Percentiles rank a stretch among this genome's conserved stretches.
Conservation (phyloP, 108 stramenopile genomes). For the Skeletonema potamos region DNA sequence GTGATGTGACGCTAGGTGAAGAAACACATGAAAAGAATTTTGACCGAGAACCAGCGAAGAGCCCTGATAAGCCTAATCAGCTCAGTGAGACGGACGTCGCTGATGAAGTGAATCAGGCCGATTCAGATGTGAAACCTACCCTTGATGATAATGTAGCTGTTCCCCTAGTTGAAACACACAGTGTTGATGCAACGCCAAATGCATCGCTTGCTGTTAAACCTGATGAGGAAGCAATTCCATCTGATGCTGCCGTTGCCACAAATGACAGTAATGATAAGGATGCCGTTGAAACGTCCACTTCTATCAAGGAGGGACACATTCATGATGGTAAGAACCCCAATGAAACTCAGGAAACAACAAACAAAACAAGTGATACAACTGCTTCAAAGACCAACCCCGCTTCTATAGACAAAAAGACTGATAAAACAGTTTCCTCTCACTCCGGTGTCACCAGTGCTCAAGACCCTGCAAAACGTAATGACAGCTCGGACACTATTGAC, state of each 20-base stretch:
- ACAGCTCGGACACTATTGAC: background rate
- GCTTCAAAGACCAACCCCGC: background rate
- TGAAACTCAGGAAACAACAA: background rate
- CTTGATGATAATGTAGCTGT: background rate
- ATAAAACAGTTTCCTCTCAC: background rate
- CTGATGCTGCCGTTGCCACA: background rate
- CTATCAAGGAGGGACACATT: background rate
- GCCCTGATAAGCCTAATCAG: background rate
- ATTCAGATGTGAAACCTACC: slow-evolving; percentile 3
- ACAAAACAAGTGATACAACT: background rate
- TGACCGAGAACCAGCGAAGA: background rate
- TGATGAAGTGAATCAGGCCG: background rate
- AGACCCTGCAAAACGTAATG: background rate
- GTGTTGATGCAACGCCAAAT: background rate
- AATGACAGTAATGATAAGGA: background rate
- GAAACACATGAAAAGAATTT: background rate
- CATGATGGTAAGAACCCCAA: background rate
- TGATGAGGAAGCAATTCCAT: slow-evolving; percentile 26
- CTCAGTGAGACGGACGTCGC: background rate
- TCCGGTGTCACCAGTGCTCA: background rate
- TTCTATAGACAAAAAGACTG: background rate
- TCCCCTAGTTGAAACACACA: background rate
- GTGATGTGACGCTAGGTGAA: background rate
- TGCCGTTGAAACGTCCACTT: background rate
- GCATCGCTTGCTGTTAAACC: slow-evolving; percentile 4